These are phyloP conservation scores for Scutellaria barbata DNA, from an alignment of 257 asterid species.

Conservation along the genomic window DNA sequence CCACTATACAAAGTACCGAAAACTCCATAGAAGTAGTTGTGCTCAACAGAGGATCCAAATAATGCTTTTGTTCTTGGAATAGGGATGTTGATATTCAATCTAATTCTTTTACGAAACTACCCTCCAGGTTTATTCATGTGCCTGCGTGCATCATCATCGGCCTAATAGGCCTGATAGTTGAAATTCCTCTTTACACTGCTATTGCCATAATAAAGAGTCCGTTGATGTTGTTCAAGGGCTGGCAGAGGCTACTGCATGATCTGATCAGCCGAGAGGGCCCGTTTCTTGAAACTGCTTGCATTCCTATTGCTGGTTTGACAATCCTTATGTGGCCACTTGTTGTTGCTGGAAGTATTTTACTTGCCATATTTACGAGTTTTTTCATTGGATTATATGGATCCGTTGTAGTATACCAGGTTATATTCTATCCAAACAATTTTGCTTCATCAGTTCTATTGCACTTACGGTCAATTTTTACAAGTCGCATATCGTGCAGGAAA, in stretches of 20 bases:
- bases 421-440: neutral
- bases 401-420: slow-evolving; percentile 85
- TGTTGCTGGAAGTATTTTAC: slow-evolving; percentile 75
- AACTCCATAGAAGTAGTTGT: too few relatives aligned
- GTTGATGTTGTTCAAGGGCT: slow-evolving; percentile 87
- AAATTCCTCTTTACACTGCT: slow-evolving; percentile 81
- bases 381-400: slow-evolving; percentile 90
- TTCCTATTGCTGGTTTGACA: slow-evolving; percentile 89
- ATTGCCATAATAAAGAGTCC: slow-evolving; percentile 89
- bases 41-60: too few relatives aligned
- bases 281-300: slow-evolving; percentile 90
- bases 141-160: slow-evolving; percentile 89
- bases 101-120: slow-evolving; percentile 23
- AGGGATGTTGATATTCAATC: neutral
- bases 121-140: slow-evolving; percentile 72
- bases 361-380: slow-evolving; percentile 75
- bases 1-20: too few relatives aligned
- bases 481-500: slow-evolving; percentile 56
- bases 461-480: neutral
- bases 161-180: slow-evolving; percentile 74
- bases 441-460: neutral
- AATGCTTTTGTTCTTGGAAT: neutral
- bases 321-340: slow-evolving; percentile 94
- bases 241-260: slow-evolving; percentile 88
- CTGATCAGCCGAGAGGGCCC: slow-evolving; percentile 95